A percentile compares a stretch with the other conserved stretches of the same genome.
Evolutionary conservation across 2,329 filamentous ascomycete species (phyloP).

Genomic region (Aspergillus glaucus): DNA sequence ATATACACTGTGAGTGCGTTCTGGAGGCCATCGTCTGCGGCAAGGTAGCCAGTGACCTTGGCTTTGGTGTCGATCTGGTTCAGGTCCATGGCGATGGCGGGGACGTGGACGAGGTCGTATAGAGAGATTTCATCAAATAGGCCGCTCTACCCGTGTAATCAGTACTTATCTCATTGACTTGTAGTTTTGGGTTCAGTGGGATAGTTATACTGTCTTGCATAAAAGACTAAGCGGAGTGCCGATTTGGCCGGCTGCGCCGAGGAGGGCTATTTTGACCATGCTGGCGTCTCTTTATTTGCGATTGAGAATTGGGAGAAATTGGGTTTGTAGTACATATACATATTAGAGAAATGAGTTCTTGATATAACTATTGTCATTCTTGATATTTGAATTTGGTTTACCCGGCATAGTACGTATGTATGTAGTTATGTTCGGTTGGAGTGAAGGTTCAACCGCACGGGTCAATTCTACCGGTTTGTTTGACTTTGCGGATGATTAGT

Average conservation of each 20-base stretch:
- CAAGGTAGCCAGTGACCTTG: constrained; percentile 5
- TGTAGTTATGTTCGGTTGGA: too few relatives aligned
- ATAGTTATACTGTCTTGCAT: constrained; percentile 1
- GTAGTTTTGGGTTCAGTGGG: not conserved
- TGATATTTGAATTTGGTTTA: too few relatives aligned
- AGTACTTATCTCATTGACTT: not conserved
- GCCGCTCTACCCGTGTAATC: constrained; percentile 1
- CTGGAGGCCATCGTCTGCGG: constrained; percentile 1
- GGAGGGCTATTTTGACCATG: constrained; percentile 3
- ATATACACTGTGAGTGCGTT: constrained; percentile 4
- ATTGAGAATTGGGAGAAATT: too few relatives aligned
- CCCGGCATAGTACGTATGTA: too few relatives aligned
- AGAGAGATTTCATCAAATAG: constrained; percentile 6
- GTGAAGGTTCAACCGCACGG: too few relatives aligned
- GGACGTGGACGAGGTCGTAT: constrained; percentile 5
- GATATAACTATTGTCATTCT: too few relatives aligned
- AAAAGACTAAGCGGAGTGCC: constrained; percentile 6
- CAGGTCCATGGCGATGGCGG: constrained; percentile 6
- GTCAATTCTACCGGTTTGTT: too few relatives aligned
- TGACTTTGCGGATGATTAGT: too few relatives aligned
- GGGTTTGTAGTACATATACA: too few relatives aligned
- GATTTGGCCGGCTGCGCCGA: constrained; percentile 6
- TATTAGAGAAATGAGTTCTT: too few relatives aligned
- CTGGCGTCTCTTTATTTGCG: not conserved
- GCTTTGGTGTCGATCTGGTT: constrained; percentile 6